Evolutionary conservation across 805 yeast genomes (phyloP).

Genomic region (Brettanomyces nanus): DNA sequence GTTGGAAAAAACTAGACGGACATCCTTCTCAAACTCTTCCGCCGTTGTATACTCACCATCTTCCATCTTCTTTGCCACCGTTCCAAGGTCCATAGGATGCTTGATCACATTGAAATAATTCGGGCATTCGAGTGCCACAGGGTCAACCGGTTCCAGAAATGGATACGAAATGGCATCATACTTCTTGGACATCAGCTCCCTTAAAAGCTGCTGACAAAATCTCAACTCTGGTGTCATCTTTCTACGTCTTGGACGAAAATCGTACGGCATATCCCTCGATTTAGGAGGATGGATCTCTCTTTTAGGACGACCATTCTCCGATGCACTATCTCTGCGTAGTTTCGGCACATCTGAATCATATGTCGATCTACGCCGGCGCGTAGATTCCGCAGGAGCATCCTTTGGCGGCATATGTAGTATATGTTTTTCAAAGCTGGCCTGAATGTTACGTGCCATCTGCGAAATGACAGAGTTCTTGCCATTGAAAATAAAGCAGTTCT

Average conservation of each 20-base stretch:
- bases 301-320: conserved; percentile 74
- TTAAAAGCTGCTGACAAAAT: conserved; percentile 73
- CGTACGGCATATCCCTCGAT: conserved; percentile 88
- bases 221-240: conserved; percentile 84
- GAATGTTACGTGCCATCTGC: conserved; percentile 85
- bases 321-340: conserved; percentile 67
- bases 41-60: conserved; percentile 86
- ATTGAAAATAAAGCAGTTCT: conserved; percentile 75
- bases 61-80: conserved; percentile 69
- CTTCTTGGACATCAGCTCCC: conserved; percentile 77
- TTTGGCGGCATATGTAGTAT: conserved; percentile 82
- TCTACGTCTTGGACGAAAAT: conserved; percentile 84
- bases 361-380: conserved; percentile 18
- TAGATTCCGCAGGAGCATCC: conserved; percentile 27
- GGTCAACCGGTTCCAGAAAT: conserved; percentile 89
- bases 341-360: conserved; percentile 45
- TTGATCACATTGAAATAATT: conserved; percentile 79
- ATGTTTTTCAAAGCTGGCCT: conserved; percentile 89
- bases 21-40: conserved; percentile 78
- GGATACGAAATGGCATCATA: conserved; percentile 83
- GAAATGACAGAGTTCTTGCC: conserved; percentile 80
- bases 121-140: conserved; percentile 89
- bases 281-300: conserved; percentile 96
- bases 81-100: conserved; percentile 91
- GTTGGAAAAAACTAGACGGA: conserved; percentile 75